Evolutionary conservation across 1,284 basidiomycete genomes (phyloP).

Genomic region (Microstroma glucosiphilum): DNA sequence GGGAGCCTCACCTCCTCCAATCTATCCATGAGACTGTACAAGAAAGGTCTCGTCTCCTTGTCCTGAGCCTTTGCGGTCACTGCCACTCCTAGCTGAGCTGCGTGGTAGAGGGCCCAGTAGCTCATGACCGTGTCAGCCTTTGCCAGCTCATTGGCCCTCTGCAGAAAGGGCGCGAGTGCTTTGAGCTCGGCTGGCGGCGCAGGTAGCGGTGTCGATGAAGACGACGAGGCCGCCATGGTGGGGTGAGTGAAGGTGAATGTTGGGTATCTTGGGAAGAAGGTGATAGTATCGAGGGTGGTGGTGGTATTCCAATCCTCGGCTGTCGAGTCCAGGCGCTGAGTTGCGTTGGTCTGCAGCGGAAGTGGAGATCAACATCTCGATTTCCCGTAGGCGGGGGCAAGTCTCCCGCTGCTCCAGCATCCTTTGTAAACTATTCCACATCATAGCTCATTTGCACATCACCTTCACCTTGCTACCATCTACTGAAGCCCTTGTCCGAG

Average conservation of each 20-base stretch:
- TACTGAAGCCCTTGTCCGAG: too few relatives aligned
- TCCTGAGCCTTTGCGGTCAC: constrained; percentile 59
- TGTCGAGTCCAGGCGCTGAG: too few relatives aligned
- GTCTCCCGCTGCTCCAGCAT: too few relatives aligned
- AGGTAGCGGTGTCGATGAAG: neutral
- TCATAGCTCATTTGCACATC: too few relatives aligned
- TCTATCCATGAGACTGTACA: constrained; percentile 67
- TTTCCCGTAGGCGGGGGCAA: too few relatives aligned
- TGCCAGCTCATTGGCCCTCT: constrained; percentile 77
- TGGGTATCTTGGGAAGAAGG: too few relatives aligned
- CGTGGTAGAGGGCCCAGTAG: constrained; percentile 93
- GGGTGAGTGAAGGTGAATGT: neutral
- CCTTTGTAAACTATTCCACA: too few relatives aligned
- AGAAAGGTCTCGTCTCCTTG: constrained; percentile 61
- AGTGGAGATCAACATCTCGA: too few relatives aligned
- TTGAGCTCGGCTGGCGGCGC: constrained; percentile 48
- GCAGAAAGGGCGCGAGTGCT: constrained; percentile 69
- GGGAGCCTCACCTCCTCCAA: constrained; percentile 62
- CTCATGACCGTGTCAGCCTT: constrained; percentile 75
- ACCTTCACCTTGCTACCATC: too few relatives aligned
- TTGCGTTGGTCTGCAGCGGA: too few relatives aligned
- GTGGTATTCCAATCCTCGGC: too few relatives aligned
- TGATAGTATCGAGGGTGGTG: too few relatives aligned
- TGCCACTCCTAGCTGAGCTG: constrained; percentile 75
- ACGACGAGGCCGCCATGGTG: neutral